phyloP scores from a whole-genome alignment of 768 basidiomycete genomes.

The Boletus reticulatus region DNA sequence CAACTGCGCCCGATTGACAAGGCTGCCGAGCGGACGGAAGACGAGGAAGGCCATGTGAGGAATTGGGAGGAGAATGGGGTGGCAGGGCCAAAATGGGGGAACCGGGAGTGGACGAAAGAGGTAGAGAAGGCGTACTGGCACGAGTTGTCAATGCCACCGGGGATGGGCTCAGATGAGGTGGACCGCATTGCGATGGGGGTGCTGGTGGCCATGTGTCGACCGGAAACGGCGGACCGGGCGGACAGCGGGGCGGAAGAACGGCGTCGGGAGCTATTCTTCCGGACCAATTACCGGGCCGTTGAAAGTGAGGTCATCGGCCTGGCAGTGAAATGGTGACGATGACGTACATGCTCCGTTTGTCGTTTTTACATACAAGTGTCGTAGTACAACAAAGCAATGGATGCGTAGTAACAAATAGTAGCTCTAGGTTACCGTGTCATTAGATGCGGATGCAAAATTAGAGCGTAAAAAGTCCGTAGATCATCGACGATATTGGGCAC shows the following conservation, averaged over 20 bases:
- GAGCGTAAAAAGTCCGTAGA: background rate
- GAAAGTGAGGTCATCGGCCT: conserved; percentile 81
- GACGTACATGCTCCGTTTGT: conserved; percentile 6
- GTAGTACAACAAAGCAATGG: conserved; percentile 22
- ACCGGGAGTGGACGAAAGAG: conserved; percentile 75
- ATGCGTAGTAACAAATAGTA: conserved; percentile 18
- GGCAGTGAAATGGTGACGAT: conserved; percentile 66
- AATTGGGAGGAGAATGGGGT: conserved; percentile 50
- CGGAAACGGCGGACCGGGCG: conserved; percentile 29
- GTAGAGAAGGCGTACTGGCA: conserved; percentile 88
- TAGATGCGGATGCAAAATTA: conserved; percentile 18
- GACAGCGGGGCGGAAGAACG: conserved; percentile 39
- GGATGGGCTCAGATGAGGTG: conserved; percentile 7
- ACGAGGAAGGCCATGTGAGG: conserved; percentile 67
- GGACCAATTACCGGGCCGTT: conserved; percentile 83
- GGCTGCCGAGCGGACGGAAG: conserved; percentile 27
- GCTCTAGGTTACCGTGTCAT: conserved; percentile 30
- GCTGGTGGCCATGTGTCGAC: conserved; percentile 40
- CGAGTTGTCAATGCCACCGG: conserved; percentile 43
- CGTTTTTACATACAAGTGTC: conserved; percentile 15
- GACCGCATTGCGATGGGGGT: conserved; percentile 38
- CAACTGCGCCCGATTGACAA: conserved; percentile 44
- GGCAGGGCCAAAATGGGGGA: conserved; percentile 68
- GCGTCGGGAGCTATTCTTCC: conserved; percentile 47
- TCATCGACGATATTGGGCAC: conserved; percentile 40